Evolutionary conservation across 2,329 filamentous ascomycete species (phyloP).

Genomic region (Diaporthe australafricana): DNA sequence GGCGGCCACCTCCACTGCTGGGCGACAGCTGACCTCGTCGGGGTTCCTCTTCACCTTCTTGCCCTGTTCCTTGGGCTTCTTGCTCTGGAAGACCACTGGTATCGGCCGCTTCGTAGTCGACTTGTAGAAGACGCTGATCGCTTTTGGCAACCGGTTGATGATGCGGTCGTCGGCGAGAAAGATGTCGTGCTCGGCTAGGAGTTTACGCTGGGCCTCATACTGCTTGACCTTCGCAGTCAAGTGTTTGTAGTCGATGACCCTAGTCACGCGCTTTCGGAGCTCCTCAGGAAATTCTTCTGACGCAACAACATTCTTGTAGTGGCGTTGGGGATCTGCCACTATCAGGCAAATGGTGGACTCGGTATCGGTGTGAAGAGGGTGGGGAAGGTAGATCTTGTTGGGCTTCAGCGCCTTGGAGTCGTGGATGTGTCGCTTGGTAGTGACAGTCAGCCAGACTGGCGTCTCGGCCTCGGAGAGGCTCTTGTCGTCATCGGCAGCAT

Average conservation of each 20-base stretch:
- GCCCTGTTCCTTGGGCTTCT: constrained; percentile 65
- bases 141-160: constrained; percentile 76
- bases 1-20: constrained; percentile 75
- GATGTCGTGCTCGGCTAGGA: constrained; percentile 88
- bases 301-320: constrained; percentile 89
- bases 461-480: constrained; percentile 55
- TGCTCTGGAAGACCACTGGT: constrained; percentile 74
- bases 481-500: constrained; percentile 57
- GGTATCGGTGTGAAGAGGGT: constrained; percentile 76
- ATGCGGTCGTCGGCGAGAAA: constrained; percentile 95
- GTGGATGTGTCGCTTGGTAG: constrained; percentile 73
- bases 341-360: constrained; percentile 85
- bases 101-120: constrained; percentile 85
- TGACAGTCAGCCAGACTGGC: constrained; percentile 72
- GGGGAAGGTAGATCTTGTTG: constrained; percentile 81
- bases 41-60: constrained; percentile 68
- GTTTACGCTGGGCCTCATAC: constrained; percentile 87
- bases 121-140: constrained; percentile 94
- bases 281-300: constrained; percentile 77
- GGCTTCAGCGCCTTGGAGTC: constrained; percentile 87
- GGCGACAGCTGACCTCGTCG: constrained; percentile 56
- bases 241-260: constrained; percentile 85
- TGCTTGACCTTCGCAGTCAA: constrained; percentile 85
- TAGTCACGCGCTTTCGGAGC: constrained; percentile 75
- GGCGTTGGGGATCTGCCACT: constrained; percentile 82